Percentiles rank a stretch among this genome's conserved stretches.
Evolutionary conservation across 345 rosid genomes (phyloP).

Genomic region (Populus nigra): DNA sequence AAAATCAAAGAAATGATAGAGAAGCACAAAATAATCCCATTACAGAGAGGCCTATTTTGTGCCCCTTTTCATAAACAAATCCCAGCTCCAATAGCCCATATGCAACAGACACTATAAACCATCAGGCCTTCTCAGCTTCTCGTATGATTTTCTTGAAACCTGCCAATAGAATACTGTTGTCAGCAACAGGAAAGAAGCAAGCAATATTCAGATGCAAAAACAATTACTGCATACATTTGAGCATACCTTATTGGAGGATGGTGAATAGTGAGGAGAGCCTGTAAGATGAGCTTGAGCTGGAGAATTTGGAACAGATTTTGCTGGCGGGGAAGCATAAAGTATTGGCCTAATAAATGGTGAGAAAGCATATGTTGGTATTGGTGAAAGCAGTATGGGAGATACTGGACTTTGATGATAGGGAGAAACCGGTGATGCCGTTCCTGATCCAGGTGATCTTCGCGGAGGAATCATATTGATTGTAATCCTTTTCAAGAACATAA

Average conservation of each 20-base stretch:
- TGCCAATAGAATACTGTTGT: slow-evolving; percentile 5
- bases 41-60: too few species aligned
- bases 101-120: neutral
- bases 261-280: slow-evolving; percentile 14
- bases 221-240: neutral
- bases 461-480: slow-evolving; percentile 48
- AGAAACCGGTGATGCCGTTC: slow-evolving; percentile 29
- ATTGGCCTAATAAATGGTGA: slow-evolving; percentile 54
- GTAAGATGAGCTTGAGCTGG: slow-evolving; percentile 15
- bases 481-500: slow-evolving; percentile 33
- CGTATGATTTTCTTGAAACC: slow-evolving; percentile 51
- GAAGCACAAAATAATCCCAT: too few species aligned
- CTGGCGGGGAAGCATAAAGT: slow-evolving; percentile 44
- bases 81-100: neutral
- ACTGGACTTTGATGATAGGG: slow-evolving; percentile 40
- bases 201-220: neutral
- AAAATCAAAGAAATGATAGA: too few species aligned
- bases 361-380: slow-evolving; percentile 41
- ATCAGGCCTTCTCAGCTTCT: slow-evolving; percentile 34
- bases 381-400: slow-evolving; percentile 52
- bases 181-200: neutral
- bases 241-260: slow-evolving; percentile 39
- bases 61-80: too few species aligned
- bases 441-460: slow-evolving; percentile 32
- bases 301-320: slow-evolving; percentile 27